A percentile compares a stretch with the other conserved stretches of the same genome.
Conservation (phyloP, 441 rosid species). For the Croton setiger region DNA sequence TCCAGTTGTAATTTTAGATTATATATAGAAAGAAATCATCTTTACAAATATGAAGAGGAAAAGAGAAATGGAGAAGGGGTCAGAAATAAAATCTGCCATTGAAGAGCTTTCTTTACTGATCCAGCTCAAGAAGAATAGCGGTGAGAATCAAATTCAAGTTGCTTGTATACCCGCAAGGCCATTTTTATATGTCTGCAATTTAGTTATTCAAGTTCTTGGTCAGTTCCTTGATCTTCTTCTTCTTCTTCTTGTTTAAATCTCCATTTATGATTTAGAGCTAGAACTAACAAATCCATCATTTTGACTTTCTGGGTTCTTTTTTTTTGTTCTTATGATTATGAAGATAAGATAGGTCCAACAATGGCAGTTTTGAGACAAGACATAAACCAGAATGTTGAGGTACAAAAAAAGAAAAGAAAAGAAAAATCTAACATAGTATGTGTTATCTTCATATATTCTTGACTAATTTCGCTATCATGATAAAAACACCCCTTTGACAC, state of each 20-base stretch:
- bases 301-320: conserved; percentile 17
- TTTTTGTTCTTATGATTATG: conserved; percentile 35
- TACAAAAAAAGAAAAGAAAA: conserved; percentile 20
- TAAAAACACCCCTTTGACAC: conserved; percentile 26
- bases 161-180: conserved; percentile 54
- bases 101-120: conserved; percentile 65
- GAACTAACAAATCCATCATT: neutral
- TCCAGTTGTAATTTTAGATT: neutral
- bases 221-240: conserved; percentile 9
- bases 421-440: neutral
- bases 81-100: conserved; percentile 71
- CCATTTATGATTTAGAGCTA: neutral
- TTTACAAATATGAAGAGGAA: conserved; percentile 53
- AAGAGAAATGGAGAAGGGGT: conserved; percentile 64
- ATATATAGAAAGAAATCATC: conserved; percentile 6
- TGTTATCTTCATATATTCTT: neutral
- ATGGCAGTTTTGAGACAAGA: conserved; percentile 95
- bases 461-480: conserved; percentile 18
- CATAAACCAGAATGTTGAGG: conserved; percentile 78
- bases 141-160: conserved; percentile 18
- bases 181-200: conserved; percentile 58
- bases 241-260: neutral
- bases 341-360: conserved; percentile 97
- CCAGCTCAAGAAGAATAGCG: conserved; percentile 36
- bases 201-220: conserved; percentile 91